These are phyloP conservation scores for Porodaedalea pini DNA, from an alignment of 1,284 basidiomycete genomes.

Conservation along the genomic window DNA sequence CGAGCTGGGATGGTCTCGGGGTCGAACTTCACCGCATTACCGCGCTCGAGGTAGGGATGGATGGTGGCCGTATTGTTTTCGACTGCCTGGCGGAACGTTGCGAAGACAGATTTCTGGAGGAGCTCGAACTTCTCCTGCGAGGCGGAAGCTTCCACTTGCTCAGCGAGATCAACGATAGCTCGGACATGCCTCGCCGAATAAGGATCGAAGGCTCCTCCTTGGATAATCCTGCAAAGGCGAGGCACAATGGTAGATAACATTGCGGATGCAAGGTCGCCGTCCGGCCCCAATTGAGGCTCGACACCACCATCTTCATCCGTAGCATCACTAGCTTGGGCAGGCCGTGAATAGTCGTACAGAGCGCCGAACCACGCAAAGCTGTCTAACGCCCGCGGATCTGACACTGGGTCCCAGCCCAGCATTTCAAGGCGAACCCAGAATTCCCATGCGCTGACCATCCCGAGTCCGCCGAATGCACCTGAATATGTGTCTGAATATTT, in stretches of 20 bases:
- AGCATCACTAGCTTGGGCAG: constrained; percentile 26
- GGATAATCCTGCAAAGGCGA: constrained; percentile 64
- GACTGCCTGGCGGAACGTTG: constrained; percentile 57
- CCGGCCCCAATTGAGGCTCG: constrained; percentile 65
- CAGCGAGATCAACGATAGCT: constrained; percentile 67
- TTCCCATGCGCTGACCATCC: constrained; percentile 90
- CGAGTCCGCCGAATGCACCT: constrained; percentile 87
- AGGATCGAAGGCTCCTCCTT: constrained; percentile 76
- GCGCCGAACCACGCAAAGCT: constrained; percentile 81
- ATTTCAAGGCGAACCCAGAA: constrained; percentile 90
- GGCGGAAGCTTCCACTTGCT: constrained; percentile 80
- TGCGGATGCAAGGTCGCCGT: constrained; percentile 84
- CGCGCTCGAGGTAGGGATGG: constrained; percentile 36
- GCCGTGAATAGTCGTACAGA: constrained; percentile 76
- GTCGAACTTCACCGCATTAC: constrained; percentile 59
- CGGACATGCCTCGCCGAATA: constrained; percentile 71
- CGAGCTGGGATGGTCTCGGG: constrained; percentile 74
- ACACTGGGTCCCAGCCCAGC: constrained; percentile 77
- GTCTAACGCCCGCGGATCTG: constrained; percentile 62
- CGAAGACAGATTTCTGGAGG: constrained; percentile 61
- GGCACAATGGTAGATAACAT: constrained; percentile 88
- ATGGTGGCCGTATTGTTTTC: constrained; percentile 44
- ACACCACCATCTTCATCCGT: constrained; percentile 42
- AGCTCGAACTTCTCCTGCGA: constrained; percentile 70
- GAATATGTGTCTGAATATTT: constrained; percentile 79